phyloP scores from a whole-genome alignment of 2,329 filamentous ascomycete genomes.

The Epichloe sp. region DNA sequence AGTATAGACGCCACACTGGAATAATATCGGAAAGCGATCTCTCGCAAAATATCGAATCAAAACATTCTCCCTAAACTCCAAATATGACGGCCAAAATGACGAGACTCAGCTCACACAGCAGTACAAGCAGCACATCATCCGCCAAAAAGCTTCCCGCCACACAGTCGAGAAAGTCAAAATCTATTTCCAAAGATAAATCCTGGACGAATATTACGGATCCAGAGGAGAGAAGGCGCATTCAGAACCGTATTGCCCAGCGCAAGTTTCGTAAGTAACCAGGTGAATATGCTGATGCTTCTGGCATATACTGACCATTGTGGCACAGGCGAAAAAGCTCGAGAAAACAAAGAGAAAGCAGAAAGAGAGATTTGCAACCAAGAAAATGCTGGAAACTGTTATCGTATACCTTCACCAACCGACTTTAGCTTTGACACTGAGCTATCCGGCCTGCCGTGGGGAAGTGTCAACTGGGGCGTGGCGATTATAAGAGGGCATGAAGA shows the following conservation, averaged over 20 bases:
- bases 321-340: conserved; percentile 55
- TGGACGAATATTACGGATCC: conserved; percentile 60
- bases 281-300: neutral
- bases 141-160: conserved; percentile 17
- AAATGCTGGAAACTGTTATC: conserved; percentile 51
- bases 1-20: neutral
- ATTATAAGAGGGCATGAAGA: conserved; percentile 37
- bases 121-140: conserved; percentile 1
- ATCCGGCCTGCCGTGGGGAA: conserved; percentile 61
- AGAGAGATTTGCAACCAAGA: conserved; percentile 50
- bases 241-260: conserved; percentile 63
- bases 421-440: conserved; percentile 36
- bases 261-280: conserved; percentile 50
- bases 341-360: conserved; percentile 52
- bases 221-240: conserved; percentile 58
- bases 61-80: neutral
- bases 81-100: conserved; percentile 7
- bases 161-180: conserved; percentile 25
- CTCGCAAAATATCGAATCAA: neutral
- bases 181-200: conserved; percentile 39
- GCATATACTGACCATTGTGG: conserved; percentile 3
- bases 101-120: conserved; percentile 12
- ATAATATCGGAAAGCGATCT: neutral
- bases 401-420: conserved; percentile 43
- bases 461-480: conserved; percentile 46